phyloP scores from a whole-genome alignment of 257 asterid species.

The Agastache rugosa region DNA sequence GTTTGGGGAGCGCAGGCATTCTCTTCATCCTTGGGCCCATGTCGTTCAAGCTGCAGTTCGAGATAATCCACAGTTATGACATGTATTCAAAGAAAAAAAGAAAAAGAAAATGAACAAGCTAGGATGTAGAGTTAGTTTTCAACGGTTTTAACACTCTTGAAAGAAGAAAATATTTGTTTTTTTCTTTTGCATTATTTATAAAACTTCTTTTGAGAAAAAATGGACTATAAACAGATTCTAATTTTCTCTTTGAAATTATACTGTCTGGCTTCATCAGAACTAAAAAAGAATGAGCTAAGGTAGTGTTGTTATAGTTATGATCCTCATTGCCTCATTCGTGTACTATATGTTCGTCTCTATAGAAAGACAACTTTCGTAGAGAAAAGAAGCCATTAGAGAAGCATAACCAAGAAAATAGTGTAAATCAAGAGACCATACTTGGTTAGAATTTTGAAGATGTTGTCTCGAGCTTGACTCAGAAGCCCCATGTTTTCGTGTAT shows the following conservation, averaged over 20 bases:
- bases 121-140: background rate
- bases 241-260: background rate
- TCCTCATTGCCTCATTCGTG: background rate
- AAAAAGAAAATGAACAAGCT: background rate
- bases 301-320: background rate
- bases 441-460: constrained; percentile 63
- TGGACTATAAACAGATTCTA: background rate
- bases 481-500: constrained; percentile 72
- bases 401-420: constrained; percentile 1
- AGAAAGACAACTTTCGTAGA: background rate
- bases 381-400: background rate
- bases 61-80: background rate
- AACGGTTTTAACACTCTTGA: background rate
- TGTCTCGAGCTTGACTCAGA: constrained; percentile 76
- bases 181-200: too few relatives aligned
- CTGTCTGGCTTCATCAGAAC: background rate
- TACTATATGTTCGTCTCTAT: background rate
- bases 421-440: constrained; percentile 53
- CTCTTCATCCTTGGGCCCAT: constrained; percentile 59
- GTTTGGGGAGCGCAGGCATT: constrained; percentile 71
- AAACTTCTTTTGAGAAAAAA: background rate
- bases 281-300: background rate
- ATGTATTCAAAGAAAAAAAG: background rate
- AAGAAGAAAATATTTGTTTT: background rate
- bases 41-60: constrained; percentile 61